Conservation (phyloP, 352 stramenopile species). For the Phytophthora sojae region DNA sequence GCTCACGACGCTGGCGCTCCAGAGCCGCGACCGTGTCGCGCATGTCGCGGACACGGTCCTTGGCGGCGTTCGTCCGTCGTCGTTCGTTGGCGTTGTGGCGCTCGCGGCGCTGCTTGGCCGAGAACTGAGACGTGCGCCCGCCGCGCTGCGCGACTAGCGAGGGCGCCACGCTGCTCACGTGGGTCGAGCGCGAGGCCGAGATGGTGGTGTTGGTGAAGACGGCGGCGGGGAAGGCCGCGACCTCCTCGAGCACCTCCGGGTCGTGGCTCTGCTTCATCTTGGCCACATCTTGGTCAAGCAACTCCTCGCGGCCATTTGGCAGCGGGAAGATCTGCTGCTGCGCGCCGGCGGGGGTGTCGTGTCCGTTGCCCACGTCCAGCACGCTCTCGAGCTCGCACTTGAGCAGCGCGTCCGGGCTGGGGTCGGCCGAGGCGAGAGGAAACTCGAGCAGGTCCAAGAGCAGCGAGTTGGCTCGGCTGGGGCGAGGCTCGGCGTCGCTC, state of each 20-base stretch:
- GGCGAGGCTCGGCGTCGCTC: conserved; percentile 29
- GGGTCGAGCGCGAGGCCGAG: conserved; percentile 27
- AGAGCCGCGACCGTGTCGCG: conserved; percentile 42
- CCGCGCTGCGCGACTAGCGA: conserved; percentile 28
- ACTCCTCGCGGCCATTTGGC: conserved; percentile 35
- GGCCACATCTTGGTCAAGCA: conserved; percentile 25
- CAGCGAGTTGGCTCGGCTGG: conserved; percentile 43
- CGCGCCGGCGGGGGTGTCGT: conserved; percentile 32
- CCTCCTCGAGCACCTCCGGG: conserved; percentile 37
- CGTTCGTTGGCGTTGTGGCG: conserved; percentile 58
- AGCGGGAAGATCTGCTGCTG: conserved; percentile 41
- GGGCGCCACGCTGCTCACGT: conserved; percentile 6
- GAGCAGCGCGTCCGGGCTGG: conserved; percentile 37
- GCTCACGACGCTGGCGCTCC: conserved; percentile 31
- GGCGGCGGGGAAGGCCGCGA: conserved; percentile 37
- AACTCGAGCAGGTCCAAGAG: conserved; percentile 46
- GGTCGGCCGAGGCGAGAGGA: conserved; percentile 31
- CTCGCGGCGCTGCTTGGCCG: conserved; percentile 51
- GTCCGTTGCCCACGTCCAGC: conserved; percentile 37
- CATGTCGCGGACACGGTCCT: conserved; percentile 51
- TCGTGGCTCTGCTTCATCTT: conserved; percentile 40
- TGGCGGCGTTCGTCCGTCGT: conserved; percentile 50
- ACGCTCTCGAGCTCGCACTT: conserved; percentile 51
- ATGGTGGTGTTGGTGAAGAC: conserved; percentile 47
- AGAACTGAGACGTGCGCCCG: conserved; percentile 49